These are phyloP conservation scores for Clathrospora elynae DNA, from an alignment of 2,329 filamentous ascomycete genomes.

Conservation along the genomic window DNA sequence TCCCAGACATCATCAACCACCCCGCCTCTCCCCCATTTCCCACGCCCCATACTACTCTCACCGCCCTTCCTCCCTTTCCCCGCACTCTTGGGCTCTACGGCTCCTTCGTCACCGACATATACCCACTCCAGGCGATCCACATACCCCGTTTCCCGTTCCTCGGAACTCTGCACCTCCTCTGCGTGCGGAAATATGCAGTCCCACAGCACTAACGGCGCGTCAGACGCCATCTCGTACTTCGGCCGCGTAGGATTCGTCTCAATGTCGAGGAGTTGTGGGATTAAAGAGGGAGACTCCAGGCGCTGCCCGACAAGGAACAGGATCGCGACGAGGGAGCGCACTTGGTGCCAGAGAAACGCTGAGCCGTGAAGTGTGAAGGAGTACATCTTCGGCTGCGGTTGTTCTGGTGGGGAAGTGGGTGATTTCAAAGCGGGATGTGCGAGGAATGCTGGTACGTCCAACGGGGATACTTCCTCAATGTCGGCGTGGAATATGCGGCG, in stretches of 20 bases:
- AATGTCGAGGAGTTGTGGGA: conserved; percentile 77
- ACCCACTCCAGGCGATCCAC: conserved; percentile 76
- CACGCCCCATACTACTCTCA: conserved; percentile 24
- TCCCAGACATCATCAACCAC: conserved; percentile 69
- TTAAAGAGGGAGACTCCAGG: conserved; percentile 74
- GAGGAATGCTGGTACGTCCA: conserved; percentile 37
- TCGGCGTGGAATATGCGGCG: conserved; percentile 79
- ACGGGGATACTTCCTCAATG: conserved; percentile 61
- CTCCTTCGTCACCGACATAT: conserved; percentile 71
- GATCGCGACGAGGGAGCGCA: conserved; percentile 88
- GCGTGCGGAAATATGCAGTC: conserved; percentile 81
- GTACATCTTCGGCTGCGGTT: conserved; percentile 69
- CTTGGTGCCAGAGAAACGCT: conserved; percentile 97
- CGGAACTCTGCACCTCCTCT: conserved; percentile 46
- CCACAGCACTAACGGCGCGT: conserved; percentile 91
- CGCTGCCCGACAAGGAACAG: conserved; percentile 93
- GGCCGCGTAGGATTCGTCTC: conserved; percentile 74
- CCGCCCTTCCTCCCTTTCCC: conserved; percentile 21
- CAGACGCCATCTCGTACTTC: conserved; percentile 86
- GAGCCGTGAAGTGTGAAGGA: conserved; percentile 87
- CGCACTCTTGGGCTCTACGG: conserved; percentile 52
- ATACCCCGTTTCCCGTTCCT: conserved; percentile 49
- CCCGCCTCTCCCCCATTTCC: conserved; percentile 46
- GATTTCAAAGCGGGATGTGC: conserved; percentile 33
- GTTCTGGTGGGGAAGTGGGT: conserved; percentile 4